Conservation (phyloP, 1,139 yeast species). For the Taphrina deformans region DNA sequence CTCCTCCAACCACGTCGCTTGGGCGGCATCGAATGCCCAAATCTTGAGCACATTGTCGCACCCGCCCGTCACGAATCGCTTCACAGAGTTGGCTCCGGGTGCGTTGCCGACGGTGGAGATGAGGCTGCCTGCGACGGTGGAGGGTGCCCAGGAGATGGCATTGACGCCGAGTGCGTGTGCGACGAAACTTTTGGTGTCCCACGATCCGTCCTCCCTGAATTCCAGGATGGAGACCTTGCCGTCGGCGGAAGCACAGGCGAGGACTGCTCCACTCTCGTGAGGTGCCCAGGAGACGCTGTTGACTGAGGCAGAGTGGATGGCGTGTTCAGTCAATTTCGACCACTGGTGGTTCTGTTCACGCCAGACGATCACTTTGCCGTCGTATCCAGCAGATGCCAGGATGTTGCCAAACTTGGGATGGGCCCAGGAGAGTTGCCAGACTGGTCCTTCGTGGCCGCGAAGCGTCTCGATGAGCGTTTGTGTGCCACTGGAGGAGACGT, state of each 20-base stretch:
- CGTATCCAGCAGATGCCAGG: conserved; percentile 91
- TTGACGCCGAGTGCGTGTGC: conserved; percentile 95
- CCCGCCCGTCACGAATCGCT: conserved; percentile 89
- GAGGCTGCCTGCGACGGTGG: conserved; percentile 47
- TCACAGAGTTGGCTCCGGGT: conserved; percentile 49
- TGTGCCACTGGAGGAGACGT: conserved; percentile 49
- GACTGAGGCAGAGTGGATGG: conserved; percentile 88
- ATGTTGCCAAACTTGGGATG: conserved; percentile 97
- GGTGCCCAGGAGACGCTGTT: conserved; percentile 98
- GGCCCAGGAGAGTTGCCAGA: conserved; percentile 99
- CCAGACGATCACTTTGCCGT: conserved; percentile 93
- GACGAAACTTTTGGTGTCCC: conserved; percentile 61
- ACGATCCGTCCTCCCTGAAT: conserved; percentile 85
- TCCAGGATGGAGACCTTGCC: conserved; percentile 89
- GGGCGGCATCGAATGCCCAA: conserved; percentile 63
- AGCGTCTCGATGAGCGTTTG: conserved; percentile 16
- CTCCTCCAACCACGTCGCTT: conserved; percentile 67
- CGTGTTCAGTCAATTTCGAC: conserved; percentile 84
- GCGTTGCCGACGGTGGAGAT: conserved; percentile 45
- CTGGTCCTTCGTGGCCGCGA: conserved; percentile 84
- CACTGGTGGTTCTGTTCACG: conserved; percentile 82
- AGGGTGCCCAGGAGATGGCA: conserved; percentile 95
- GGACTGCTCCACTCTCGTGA: conserved; percentile 78
- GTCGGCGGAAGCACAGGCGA: conserved; percentile 89
- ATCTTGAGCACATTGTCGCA: conserved; percentile 90